Evolutionary conservation across 108 stramenopile species (phyloP), one percentile per base, ranked within the genome.

Genomic region (Poteriospumella lacustris): DNA sequence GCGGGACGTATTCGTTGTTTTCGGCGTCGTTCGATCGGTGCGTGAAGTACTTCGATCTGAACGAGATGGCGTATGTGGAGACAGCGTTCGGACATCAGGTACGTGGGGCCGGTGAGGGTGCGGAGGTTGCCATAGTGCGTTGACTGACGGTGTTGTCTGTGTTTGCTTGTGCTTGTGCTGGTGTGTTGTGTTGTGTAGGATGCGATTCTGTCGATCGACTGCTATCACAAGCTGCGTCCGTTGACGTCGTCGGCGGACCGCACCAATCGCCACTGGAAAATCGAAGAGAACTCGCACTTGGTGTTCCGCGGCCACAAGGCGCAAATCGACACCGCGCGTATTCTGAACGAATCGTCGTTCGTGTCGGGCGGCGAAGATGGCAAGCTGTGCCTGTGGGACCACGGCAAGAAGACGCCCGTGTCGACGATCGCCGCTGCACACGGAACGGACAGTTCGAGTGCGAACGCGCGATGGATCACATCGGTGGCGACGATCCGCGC

Each of bases 31-130:
- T 91, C 56, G 96, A 97, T 92, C 82, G 96, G 34, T 93, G 91
- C 79, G n/a, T 72, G 29, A 86, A 90, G 59, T 88, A 93, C 75
- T 96, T 92, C 80, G 89, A 91, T 82, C 70, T 93, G 68, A 86
- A 89, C 58, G 91, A 93, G 79, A 92, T 94, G 93, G 89, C 90
- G n/a, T 95, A 96, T 76, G 79, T 99, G 31, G 99, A 99, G 86
- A 97, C 97, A 0, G 77, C 97, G 52, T 99, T 96, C 78, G 99
- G 99, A 19, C 99, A 99, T 77, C 95, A 96, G 85, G 89, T 73
- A 42, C 28, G 41, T n/a, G n/a, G n/a, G n/a, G n/a, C n/a, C n/a
- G n/a, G n/a, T n/a, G n/a, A n/a, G n/a, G n/a, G n/a, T n/a, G n/a
- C n/a, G n/a, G n/a, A n/a, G n/a, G n/a, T n/a, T n/a, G n/a, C n/a